phyloP scores from a whole-genome alignment of 148 eudicot species.

The Polygonum maritimum region DNA sequence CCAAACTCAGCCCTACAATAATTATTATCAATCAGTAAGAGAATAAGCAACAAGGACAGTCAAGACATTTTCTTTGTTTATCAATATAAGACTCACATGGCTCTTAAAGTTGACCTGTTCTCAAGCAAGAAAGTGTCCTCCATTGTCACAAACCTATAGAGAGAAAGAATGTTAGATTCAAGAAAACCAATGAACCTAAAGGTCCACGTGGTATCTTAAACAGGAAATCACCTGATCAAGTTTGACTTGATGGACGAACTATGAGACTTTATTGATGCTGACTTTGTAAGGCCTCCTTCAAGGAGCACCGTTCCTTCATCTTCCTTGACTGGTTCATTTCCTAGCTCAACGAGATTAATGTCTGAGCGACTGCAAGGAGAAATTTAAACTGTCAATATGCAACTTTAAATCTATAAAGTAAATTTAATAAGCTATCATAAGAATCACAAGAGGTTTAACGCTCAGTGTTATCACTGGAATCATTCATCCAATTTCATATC shows the following conservation, averaged over 20 bases:
- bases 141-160: slow-evolving; percentile 75
- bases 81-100: slow-evolving; percentile 49
- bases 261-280: slow-evolving; percentile 50
- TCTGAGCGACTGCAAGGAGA: slow-evolving; percentile 70
- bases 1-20: slow-evolving; percentile 72
- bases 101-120: slow-evolving; percentile 72
- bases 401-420: not conserved
- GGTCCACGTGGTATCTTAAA: slow-evolving; percentile 10
- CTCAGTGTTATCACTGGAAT: not conserved
- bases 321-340: slow-evolving; percentile 55
- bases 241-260: slow-evolving; percentile 56
- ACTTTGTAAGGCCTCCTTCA: slow-evolving; percentile 86
- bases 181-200: not conserved
- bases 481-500: not conserved
- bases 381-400: slow-evolving; percentile 16
- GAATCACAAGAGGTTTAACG: slow-evolving; percentile 3
- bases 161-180: not conserved
- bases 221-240: slow-evolving; percentile 55
- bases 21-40: slow-evolving; percentile 4
- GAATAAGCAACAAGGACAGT: not conserved
- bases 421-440: not conserved
- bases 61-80: not conserved
- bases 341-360: slow-evolving; percentile 72
- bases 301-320: slow-evolving; percentile 73
- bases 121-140: slow-evolving; percentile 84